Conservation (phyloP, 352 stramenopile genomes). For the Phytophthora ohioensis region DNA sequence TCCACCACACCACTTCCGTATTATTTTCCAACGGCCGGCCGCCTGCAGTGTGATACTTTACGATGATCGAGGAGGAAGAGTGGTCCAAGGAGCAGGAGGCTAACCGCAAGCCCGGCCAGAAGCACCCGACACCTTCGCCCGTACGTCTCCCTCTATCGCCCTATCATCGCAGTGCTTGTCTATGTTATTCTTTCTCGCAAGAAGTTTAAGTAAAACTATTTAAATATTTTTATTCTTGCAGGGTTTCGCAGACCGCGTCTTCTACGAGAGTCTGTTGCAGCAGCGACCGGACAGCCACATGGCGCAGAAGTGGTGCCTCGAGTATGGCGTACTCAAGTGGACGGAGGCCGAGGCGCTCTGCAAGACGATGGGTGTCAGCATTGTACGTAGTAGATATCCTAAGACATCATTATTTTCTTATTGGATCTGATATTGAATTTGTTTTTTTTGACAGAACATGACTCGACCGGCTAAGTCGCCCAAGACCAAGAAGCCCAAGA, state of each 20-base stretch:
- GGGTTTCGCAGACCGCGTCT: slow-evolving; percentile 90
- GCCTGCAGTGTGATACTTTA: neutral
- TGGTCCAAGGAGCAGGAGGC: slow-evolving; percentile 92
- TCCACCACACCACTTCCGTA: slow-evolving; percentile 1
- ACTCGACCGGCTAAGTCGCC: slow-evolving; percentile 52
- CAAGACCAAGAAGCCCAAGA: slow-evolving; percentile 53
- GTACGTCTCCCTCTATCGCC: slow-evolving; percentile 37
- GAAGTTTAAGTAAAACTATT: neutral
- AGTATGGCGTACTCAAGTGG: slow-evolving; percentile 92
- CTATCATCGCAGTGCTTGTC: neutral
- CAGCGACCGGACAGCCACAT: slow-evolving; percentile 88
- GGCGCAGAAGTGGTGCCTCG: slow-evolving; percentile 91
- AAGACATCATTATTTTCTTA: slow-evolving; percentile 6
- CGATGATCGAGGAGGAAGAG: slow-evolving; percentile 86
- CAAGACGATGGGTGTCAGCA: slow-evolving; percentile 70
- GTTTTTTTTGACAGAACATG: slow-evolving; percentile 56
- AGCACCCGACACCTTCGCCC: slow-evolving; percentile 87
- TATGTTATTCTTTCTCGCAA: neutral
- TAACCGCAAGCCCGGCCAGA: slow-evolving; percentile 90
- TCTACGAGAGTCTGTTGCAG: slow-evolving; percentile 91
- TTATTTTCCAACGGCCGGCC: neutral
- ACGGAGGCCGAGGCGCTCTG: slow-evolving; percentile 82
- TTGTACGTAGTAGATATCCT: slow-evolving; percentile 51
- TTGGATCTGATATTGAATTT: neutral
- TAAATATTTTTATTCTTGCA: slow-evolving; percentile 25